Evolutionary conservation across 2,329 filamentous ascomycete genomes (phyloP).

Genomic region (Cadophora sp.): DNA sequence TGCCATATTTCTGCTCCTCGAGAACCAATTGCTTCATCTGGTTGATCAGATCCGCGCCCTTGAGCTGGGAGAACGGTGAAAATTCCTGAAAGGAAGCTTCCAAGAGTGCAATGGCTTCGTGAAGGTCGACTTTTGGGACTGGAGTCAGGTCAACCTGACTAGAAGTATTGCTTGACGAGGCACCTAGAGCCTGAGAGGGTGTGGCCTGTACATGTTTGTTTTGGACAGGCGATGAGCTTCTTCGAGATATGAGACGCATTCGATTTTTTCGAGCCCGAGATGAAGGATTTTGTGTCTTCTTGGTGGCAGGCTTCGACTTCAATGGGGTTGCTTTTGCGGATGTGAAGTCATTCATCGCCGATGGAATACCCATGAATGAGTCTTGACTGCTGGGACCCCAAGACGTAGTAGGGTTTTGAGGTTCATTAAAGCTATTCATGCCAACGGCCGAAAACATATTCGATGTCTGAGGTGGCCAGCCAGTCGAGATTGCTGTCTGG

Average conservation of each 20-base stretch:
- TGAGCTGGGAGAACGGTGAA: conserved; percentile 16
- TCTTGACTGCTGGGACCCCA: not conserved
- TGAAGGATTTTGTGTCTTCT: not conserved
- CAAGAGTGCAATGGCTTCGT: conserved; percentile 5
- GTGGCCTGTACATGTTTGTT: not conserved
- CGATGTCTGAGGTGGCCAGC: not conserved
- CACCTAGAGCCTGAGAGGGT: not conserved
- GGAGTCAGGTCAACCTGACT: not conserved
- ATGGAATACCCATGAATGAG: not conserved
- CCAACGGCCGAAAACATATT: not conserved
- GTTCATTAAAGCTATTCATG: not conserved
- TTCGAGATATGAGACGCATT: not conserved
- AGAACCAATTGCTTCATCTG: conserved; percentile 13
- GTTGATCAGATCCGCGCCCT: conserved; percentile 12
- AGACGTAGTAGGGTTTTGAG: not conserved
- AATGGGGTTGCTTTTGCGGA: not conserved
- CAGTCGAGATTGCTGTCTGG: not conserved
- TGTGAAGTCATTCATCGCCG: not conserved
- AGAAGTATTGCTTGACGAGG: not conserved
- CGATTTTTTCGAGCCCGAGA: not conserved
- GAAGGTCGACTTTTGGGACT: not conserved
- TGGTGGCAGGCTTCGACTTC: not conserved
- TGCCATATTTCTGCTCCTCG: conserved; percentile 18
- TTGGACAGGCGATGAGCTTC: not conserved
- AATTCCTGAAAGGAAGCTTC: conserved; percentile 7